phyloP scores from a whole-genome alignment of 2,329 filamentous ascomycete species.

The Seiridium unicorne region DNA sequence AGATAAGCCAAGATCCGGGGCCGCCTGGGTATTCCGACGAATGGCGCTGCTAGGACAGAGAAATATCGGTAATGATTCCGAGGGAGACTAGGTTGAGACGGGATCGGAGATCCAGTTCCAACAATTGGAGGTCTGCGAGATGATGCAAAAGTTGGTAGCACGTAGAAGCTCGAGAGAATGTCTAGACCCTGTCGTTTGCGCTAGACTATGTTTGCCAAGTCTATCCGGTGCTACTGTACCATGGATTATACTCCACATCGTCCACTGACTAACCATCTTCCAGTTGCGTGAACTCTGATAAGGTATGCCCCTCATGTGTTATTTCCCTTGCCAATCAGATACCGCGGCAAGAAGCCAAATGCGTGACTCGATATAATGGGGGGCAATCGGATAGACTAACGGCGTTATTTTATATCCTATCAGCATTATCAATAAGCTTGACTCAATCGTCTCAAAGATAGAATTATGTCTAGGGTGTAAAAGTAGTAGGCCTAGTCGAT shows the following conservation, averaged over 20 bases:
- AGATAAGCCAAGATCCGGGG: not conserved
- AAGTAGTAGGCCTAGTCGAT: too few species aligned
- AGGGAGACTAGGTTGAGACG: not conserved
- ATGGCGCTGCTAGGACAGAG: not conserved
- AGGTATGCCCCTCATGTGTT: not conserved
- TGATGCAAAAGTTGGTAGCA: not conserved
- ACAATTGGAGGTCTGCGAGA: too few species aligned
- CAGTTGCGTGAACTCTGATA: not conserved
- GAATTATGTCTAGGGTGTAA: not conserved
- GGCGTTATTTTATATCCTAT: not conserved
- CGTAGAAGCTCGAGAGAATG: not conserved
- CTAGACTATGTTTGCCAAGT: not conserved
- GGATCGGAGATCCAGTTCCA: too few species aligned
- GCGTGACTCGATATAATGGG: not conserved
- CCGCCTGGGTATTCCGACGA: not conserved
- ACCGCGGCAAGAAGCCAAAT: too few species aligned
- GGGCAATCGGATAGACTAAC: not conserved
- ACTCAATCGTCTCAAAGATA: not conserved
- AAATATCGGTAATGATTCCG: not conserved
- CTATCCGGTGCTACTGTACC: not conserved
- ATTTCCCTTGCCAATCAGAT: not conserved
- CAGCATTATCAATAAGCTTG: not conserved
- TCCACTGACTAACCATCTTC: not conserved
- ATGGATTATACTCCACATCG: not conserved
- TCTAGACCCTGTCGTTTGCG: not conserved